Percentiles rank a stretch among this genome's conserved stretches.
These are phyloP conservation scores for Nicotiana knightiana DNA, from an alignment of 257 asterid genomes.

Conservation along the genomic window DNA sequence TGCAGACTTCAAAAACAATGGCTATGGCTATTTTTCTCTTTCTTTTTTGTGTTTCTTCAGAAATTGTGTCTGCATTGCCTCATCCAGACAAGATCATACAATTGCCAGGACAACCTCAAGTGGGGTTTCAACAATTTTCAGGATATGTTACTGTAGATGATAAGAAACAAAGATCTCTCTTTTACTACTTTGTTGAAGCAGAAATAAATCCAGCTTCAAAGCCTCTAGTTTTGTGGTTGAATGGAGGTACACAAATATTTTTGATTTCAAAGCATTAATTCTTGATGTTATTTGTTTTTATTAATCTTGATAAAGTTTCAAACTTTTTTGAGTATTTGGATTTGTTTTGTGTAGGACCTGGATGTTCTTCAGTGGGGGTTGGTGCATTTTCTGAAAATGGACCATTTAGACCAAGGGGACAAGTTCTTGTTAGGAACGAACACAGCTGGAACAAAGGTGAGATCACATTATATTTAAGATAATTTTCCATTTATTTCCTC, in stretches of 20 bases:
- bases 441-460: slow-evolving; percentile 71
- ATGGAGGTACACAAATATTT: slow-evolving; percentile 44
- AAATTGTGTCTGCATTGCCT: slow-evolving; percentile 26
- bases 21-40: slow-evolving; percentile 27
- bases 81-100: slow-evolving; percentile 45
- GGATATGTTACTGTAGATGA: slow-evolving; percentile 62
- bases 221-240: slow-evolving; percentile 65
- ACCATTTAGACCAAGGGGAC: slow-evolving; percentile 58
- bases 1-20: slow-evolving; percentile 13
- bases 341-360: slow-evolving; percentile 47
- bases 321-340: not conserved
- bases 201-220: slow-evolving; percentile 42
- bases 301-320: not conserved
- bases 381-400: slow-evolving; percentile 84
- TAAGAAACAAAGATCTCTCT: slow-evolving; percentile 40
- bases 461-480: not conserved
- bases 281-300: not conserved
- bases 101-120: slow-evolving; percentile 64
- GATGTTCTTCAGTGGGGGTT: slow-evolving; percentile 71
- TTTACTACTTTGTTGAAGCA: slow-evolving; percentile 68
- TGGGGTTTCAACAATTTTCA: slow-evolving; percentile 52
- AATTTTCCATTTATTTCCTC: not conserved
- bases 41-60: slow-evolving; percentile 22
- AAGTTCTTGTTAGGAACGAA: slow-evolving; percentile 40
- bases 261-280: not conserved